phyloP scores from a whole-genome alignment of 2,329 filamentous ascomycete species.

The Cordyceps fumosorosea region DNA sequence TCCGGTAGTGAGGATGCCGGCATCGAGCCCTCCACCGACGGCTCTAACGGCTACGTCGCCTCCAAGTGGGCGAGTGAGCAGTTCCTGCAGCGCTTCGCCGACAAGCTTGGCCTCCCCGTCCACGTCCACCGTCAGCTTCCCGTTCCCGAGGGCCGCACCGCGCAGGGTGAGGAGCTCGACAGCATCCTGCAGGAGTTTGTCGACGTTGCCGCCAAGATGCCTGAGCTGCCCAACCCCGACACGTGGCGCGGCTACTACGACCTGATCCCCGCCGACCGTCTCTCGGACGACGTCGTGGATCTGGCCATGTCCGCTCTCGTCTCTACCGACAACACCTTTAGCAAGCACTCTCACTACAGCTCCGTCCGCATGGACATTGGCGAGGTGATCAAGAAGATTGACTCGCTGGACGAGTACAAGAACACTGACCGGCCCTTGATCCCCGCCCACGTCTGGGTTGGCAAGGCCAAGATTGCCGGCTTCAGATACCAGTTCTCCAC shows the following conservation, averaged over 20 bases:
- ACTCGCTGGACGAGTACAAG: conserved; percentile 12
- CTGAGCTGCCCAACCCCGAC: conserved; percentile 12
- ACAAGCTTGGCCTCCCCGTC: conserved; percentile 7
- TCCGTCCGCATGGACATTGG: conserved; percentile 15
- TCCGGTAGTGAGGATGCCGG: conserved; percentile 24
- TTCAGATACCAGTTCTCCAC: conserved; percentile 14
- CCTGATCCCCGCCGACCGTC: conserved; percentile 13
- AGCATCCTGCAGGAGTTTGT: conserved; percentile 13
- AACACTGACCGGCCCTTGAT: conserved; percentile 11
- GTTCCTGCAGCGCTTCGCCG: conserved; percentile 21
- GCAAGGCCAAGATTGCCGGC: conserved; percentile 13
- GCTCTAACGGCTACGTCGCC: conserved; percentile 26
- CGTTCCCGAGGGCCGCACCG: conserved; percentile 12
- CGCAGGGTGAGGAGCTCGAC: conserved; percentile 12
- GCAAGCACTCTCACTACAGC: conserved; percentile 14
- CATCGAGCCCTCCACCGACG: conserved; percentile 14
- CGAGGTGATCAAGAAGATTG: conserved; percentile 13
- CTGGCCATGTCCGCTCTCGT: conserved; percentile 11
- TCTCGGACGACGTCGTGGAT: conserved; percentile 12
- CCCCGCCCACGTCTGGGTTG: conserved; percentile 13
- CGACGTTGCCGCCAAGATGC: conserved; percentile 13
- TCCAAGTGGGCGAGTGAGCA: conserved; percentile 30
- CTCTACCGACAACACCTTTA: conserved; percentile 2
- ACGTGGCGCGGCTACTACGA: conserved; percentile 13
- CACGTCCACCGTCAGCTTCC: conserved; percentile 16